Evolutionary conservation across 371 early-diverging fungal genomes (phyloP), one percentile per base, ranked within the genome.

Genomic region (Lichtheimia corymbifera): DNA sequence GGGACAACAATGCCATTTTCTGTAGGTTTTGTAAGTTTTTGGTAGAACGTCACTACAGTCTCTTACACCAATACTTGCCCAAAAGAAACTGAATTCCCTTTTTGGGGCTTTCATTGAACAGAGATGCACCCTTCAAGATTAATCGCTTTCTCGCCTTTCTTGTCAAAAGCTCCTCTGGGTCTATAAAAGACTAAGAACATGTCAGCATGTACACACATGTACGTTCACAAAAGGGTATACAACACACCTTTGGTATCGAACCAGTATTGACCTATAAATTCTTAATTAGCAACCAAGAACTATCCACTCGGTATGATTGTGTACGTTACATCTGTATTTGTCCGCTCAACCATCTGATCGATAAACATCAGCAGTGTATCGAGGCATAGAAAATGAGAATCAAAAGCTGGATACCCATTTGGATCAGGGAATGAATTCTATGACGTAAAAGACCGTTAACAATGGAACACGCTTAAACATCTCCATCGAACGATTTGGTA

Each of bases 71-170:
- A 47, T 18, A 4, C 63, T 68, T 71, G 63, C 83, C 78, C 68
- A 81, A 75, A 62, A 91, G 62, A 63, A 87, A 95, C 15, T 78
- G 66, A 28, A 96, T 88, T 0, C 96, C 96, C 17, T 91, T 87
- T 68, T 92, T 93, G 4, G 95, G 91, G 50, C 83, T 88, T 66
- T 87, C 84, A 71, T 96, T 96, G 71, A 97, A 97, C 47, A 85
- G 73, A 18, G 82, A 74, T 1, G 94, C 90, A 3, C 94, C 95
- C 59, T 88, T 82, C 53, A 86, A 71, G 66, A 97, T 76, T 3
- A 92, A 65, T 25, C 87, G 82, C 72, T 95, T 95, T 63, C 82
- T 62, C 67, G 77, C 65, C 44, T 79, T 80, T 13, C 70, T 60
- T 41, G 70, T 70, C 22, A 72, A 15, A 35, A 82, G 61, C 13